phyloP scores from a whole-genome alignment of 23 red algal genomes.

The Gracilaria domingensis region DNA sequence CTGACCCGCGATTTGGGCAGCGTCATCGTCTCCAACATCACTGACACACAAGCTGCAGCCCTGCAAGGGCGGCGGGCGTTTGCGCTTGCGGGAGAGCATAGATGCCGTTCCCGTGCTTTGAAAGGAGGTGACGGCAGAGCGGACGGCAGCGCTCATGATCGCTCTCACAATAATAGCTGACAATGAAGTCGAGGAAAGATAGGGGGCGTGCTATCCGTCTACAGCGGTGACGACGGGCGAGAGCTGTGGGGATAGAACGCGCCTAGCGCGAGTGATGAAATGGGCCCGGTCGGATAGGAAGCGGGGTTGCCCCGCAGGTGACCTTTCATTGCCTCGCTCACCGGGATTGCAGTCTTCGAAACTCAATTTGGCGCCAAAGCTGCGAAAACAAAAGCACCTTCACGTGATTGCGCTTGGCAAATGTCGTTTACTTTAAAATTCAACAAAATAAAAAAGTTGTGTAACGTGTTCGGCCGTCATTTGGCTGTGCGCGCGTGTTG shows the following conservation, averaged over 20 bases:
- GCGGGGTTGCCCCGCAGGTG: background rate
- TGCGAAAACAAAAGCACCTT: background rate
- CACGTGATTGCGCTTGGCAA: no score
- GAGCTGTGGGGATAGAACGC: background rate
- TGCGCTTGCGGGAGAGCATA: constrained; percentile 15
- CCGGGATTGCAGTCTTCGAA: background rate
- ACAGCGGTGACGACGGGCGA: background rate
- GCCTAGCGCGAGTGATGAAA: background rate
- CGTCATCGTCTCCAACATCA: background rate
- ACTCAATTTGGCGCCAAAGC: background rate
- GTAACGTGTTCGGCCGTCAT: background rate
- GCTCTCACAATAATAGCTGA: background rate
- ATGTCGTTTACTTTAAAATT: no score
- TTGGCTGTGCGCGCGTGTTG: background rate
- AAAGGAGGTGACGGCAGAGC: background rate
- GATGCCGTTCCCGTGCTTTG: background rate
- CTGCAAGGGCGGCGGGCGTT: background rate
- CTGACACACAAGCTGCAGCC: background rate
- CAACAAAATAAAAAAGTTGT: no score
- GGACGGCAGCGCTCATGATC: background rate
- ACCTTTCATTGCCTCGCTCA: background rate
- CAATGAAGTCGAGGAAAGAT: background rate
- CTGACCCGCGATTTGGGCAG: background rate
- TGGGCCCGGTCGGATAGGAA: background rate
- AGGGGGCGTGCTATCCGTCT: background rate